A percentile compares a stretch with the other conserved stretches of the same genome.
Evolutionary conservation across 345 rosid genomes (phyloP).

Genomic region (Aquilaria malaccensis): DNA sequence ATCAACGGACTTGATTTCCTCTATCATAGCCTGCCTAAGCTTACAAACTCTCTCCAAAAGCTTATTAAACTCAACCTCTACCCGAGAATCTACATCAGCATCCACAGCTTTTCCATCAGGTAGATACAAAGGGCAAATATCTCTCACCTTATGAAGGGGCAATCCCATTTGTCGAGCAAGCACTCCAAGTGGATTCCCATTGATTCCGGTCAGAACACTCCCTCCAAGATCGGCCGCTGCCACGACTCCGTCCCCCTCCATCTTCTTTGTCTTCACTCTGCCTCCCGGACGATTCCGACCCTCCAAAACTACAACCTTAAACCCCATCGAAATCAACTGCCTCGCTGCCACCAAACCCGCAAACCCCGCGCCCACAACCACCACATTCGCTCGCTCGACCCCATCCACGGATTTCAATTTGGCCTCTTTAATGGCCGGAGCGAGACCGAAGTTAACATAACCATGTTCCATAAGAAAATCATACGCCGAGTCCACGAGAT

Average conservation of each 20-base stretch:
- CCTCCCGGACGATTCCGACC: conserved; percentile 86
- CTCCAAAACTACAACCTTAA: conserved; percentile 84
- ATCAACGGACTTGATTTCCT: conserved; percentile 85
- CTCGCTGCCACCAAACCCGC: conserved; percentile 88
- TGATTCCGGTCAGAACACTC: conserved; percentile 91
- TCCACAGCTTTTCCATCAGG: conserved; percentile 76
- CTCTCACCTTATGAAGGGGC: conserved; percentile 96
- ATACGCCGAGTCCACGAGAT: conserved; percentile 66
- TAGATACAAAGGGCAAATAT: conserved; percentile 84
- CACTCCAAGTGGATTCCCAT: conserved; percentile 92
- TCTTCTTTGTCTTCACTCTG: conserved; percentile 71
- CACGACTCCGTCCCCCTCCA: conserved; percentile 70
- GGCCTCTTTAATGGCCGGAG: conserved; percentile 63
- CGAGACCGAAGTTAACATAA: conserved; percentile 75
- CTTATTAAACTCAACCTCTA: conserved; percentile 83
- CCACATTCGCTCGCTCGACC: conserved; percentile 60
- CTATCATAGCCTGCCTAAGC: conserved; percentile 93
- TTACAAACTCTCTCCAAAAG: conserved; percentile 87
- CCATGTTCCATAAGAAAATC: conserved; percentile 74
- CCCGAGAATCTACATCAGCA: conserved; percentile 65
- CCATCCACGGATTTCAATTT: conserved; percentile 46
- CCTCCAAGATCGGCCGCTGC: conserved; percentile 93
- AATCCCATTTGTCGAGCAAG: conserved; percentile 78
- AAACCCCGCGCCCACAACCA: conserved; percentile 81
- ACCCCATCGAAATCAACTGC: conserved; percentile 77